Evolutionary conservation across 495 filamentous ascomycete species (phyloP).

Genomic region (Hypoxylon trugodes): DNA sequence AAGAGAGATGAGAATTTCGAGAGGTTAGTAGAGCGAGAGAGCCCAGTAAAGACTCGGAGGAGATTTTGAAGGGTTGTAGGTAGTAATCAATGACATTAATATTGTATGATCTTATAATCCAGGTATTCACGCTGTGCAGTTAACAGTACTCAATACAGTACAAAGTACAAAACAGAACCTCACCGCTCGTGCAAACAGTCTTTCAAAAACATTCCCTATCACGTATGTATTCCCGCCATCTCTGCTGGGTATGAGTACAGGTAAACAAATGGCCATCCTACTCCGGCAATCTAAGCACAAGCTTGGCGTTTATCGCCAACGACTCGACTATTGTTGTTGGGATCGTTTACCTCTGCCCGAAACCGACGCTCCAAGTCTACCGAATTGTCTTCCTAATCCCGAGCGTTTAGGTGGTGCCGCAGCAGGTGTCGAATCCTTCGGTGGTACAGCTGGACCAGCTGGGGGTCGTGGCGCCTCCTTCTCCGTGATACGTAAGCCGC

Average conservation of each 20-base stretch:
- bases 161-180: conserved; percentile 19
- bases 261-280: not conserved
- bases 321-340: conserved; percentile 40
- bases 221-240: not conserved
- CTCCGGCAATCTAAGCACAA: not conserved
- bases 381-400: conserved; percentile 72
- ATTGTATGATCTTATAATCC: conserved; percentile 22
- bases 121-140: conserved; percentile 34
- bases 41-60: conserved; percentile 51
- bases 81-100: conserved; percentile 22
- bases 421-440: conserved; percentile 52
- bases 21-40: conserved; percentile 61
- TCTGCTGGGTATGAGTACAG: not conserved
- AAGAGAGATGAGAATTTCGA: conserved; percentile 77
- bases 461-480: conserved; percentile 45
- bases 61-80: conserved; percentile 12
- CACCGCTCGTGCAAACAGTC: not conserved
- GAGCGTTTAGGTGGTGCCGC: conserved; percentile 61
- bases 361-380: conserved; percentile 71
- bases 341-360: conserved; percentile 63
- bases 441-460: conserved; percentile 48
- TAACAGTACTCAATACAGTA: conserved; percentile 13
- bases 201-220: not conserved
- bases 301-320: not conserved
- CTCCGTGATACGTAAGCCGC: conserved; percentile 56